Evolutionary conservation across 2,329 filamentous ascomycete species (phyloP).

Genomic region (Cladophialophora yegresii): DNA sequence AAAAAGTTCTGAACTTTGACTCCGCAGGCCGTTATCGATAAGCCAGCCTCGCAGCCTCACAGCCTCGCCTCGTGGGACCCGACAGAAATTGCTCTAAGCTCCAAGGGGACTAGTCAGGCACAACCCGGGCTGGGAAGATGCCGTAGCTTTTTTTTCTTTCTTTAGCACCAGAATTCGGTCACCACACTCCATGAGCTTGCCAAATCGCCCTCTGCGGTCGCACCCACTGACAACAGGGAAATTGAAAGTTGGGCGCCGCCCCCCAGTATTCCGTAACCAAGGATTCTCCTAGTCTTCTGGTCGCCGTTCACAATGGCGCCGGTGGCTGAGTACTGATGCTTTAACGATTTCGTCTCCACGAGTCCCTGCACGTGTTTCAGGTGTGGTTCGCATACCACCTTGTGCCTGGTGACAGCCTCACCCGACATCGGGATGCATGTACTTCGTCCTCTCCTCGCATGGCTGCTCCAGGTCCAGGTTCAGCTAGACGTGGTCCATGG

Average conservation of each 20-base stretch:
- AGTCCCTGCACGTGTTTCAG: background rate
- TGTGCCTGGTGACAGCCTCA: background rate
- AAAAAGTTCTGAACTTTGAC: slow-evolving; percentile 13
- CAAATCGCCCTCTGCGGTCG: background rate
- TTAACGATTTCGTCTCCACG: background rate
- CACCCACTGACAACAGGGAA: background rate
- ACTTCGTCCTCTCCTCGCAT: no score
- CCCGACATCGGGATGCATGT: background rate
- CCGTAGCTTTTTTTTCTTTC: background rate
- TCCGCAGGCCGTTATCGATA: slow-evolving; percentile 17
- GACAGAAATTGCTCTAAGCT: background rate
- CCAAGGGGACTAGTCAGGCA: background rate
- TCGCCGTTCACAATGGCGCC: background rate
- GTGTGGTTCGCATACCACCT: background rate
- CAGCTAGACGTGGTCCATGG: no score
- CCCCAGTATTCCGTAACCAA: background rate
- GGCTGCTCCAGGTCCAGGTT: no score
- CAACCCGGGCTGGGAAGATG: no score
- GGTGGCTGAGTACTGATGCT: background rate
- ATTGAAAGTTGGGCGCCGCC: background rate
- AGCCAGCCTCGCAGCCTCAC: slow-evolving; percentile 8
- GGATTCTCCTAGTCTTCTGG: background rate
- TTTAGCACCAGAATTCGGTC: background rate
- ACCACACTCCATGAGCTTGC: background rate
- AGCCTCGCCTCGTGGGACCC: background rate